A percentile compares a stretch with the other conserved stretches of the same genome.
These are phyloP conservation scores for Acanthamoeba culbertsoni DNA, from an alignment of 208 protist genomes.

Conservation along the genomic window DNA sequence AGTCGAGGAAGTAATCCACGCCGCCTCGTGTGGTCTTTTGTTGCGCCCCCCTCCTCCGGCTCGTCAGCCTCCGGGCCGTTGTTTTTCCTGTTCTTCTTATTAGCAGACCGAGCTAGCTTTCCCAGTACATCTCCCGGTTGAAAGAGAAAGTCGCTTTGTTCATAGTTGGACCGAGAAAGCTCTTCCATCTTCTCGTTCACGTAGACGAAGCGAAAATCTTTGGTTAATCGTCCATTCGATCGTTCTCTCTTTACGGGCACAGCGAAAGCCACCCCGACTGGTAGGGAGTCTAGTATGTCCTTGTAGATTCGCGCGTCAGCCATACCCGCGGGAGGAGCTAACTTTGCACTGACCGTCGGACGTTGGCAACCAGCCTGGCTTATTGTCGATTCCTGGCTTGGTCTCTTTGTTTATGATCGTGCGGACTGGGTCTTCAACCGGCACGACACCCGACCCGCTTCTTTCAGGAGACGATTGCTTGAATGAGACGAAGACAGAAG, in stretches of 20 bases:
- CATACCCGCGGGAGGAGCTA: neutral
- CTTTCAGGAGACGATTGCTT: too few relatives aligned
- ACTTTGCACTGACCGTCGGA: neutral
- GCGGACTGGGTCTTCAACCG: neutral
- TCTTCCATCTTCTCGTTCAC: neutral
- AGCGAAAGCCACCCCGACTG: neutral
- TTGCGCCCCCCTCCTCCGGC: neutral
- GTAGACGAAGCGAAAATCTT: slow-evolving; percentile 26
- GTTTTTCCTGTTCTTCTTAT: neutral
- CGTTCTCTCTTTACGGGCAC: neutral
- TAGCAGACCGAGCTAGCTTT: neutral
- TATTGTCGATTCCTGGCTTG: neutral
- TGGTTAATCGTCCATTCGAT: neutral
- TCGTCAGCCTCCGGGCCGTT: neutral
- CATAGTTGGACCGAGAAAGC: neutral
- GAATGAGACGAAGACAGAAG: too few relatives aligned
- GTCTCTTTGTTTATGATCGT: neutral
- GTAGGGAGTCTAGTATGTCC: neutral
- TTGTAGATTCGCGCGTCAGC: neutral
- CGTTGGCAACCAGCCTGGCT: neutral
- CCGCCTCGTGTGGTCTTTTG: neutral
- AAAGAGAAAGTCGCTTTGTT: neutral
- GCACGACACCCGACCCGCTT: neutral
- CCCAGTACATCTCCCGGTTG: neutral
- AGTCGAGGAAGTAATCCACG: neutral